Percentiles rank a stretch among this genome's conserved stretches.
phyloP scores from a whole-genome alignment of 345 rosid species.

The Dipteronia sinensis region DNA sequence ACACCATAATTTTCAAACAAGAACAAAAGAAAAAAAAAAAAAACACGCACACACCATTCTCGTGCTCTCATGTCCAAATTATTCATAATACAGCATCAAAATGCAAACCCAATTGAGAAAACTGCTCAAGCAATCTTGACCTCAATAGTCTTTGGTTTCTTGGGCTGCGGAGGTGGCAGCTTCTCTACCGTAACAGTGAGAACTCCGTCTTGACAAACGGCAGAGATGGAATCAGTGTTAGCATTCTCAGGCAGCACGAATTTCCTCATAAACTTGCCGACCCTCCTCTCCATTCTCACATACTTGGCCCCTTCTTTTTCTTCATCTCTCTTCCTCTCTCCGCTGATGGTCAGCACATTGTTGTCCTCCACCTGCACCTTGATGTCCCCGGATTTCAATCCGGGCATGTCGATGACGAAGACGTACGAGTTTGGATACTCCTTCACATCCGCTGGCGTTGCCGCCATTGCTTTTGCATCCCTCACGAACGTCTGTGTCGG shows the following conservation, averaged over 20 bases:
- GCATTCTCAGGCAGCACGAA: constrained; percentile 76
- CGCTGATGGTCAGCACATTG: constrained; percentile 65
- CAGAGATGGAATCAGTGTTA: constrained; percentile 53
- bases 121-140: constrained; percentile 61
- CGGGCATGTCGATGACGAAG: constrained; percentile 83
- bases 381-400: constrained; percentile 62
- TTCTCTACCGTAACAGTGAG: constrained; percentile 74
- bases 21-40: no score
- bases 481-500: constrained; percentile 58
- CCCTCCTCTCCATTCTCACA: constrained; percentile 77
- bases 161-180: constrained; percentile 81
- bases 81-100: background rate
- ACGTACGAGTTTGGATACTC: constrained; percentile 54
- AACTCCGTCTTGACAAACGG: constrained; percentile 73
- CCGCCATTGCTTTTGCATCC: constrained; percentile 83
- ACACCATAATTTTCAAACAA: no score
- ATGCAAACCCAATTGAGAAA: background rate
- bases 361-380: constrained; percentile 78
- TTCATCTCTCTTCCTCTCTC: constrained; percentile 56
- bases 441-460: constrained; percentile 76
- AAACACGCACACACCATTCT: no score
- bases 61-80: background rate
- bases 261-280: constrained; percentile 80
- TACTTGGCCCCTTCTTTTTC: constrained; percentile 65
- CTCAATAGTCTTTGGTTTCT: constrained; percentile 64